Evolutionary conservation across 1,284 basidiomycete species (phyloP).

Genomic region (Pseudozyma sp.): DNA sequence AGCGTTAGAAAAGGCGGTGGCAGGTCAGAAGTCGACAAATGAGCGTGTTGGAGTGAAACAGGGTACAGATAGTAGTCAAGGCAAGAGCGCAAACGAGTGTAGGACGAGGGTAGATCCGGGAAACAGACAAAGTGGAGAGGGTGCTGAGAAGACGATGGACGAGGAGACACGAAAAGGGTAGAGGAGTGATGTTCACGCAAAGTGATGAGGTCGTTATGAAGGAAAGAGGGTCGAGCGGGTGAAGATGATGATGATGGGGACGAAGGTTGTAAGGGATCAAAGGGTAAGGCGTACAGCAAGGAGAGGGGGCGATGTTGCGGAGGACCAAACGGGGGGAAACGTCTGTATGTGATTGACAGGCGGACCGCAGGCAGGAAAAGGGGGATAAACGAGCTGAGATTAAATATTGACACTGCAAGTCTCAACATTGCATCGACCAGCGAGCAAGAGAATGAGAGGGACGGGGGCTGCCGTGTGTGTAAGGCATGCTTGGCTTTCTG

Average conservation of each 20-base stretch:
- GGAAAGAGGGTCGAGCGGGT: background rate
- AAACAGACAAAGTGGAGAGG: background rate
- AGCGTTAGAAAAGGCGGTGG: background rate
- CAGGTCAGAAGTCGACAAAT: background rate
- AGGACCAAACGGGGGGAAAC: background rate
- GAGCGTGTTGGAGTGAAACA: background rate
- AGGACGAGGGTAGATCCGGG: background rate
- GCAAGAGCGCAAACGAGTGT: background rate
- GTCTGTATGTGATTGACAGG: too few species aligned
- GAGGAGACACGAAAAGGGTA: background rate
- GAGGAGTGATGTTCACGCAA: background rate
- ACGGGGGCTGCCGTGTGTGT: too few species aligned
- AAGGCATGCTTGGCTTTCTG: too few species aligned
- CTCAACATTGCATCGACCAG: too few species aligned
- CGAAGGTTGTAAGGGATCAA: constrained; percentile 1
- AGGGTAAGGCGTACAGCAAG: background rate
- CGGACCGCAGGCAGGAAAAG: background rate
- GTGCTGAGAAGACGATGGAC: background rate
- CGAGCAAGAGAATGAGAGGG: too few species aligned
- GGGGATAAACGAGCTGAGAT: too few species aligned
- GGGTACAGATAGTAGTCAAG: background rate
- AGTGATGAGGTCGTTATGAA: background rate
- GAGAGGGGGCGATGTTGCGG: background rate
- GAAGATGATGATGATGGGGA: constrained; percentile 4
- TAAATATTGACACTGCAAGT: too few species aligned